A percentile compares a stretch with the other conserved stretches of the same genome.
These are phyloP conservation scores for Sporisorium reilianum DNA, from an alignment of 1,284 basidiomycete species.

Conservation along the genomic window DNA sequence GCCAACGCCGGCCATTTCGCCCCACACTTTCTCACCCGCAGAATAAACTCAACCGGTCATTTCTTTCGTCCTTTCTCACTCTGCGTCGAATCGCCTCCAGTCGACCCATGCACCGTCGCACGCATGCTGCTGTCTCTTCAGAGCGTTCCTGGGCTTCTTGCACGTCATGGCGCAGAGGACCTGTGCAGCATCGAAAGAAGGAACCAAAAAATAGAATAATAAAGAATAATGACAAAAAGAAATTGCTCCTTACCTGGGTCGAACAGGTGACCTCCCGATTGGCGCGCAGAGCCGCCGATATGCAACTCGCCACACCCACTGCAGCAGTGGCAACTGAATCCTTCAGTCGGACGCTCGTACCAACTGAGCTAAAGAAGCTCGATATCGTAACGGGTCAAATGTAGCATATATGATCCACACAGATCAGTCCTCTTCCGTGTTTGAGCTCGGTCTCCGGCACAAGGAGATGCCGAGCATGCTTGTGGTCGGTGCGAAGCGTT, in stretches of 20 bases:
- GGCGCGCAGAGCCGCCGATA: background rate
- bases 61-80: too few relatives aligned
- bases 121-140: background rate
- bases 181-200: background rate
- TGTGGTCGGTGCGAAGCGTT: too few relatives aligned
- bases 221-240: constrained; percentile 19
- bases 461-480: too few relatives aligned
- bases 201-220: constrained; percentile 16
- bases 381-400: background rate
- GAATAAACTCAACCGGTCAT: too few relatives aligned
- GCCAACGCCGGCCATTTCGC: too few relatives aligned
- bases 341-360: constrained; percentile 62
- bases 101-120: too few relatives aligned
- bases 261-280: constrained; percentile 55
- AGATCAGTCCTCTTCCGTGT: too few relatives aligned
- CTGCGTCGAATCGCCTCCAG: too few relatives aligned
- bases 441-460: too few relatives aligned
- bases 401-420: background rate
- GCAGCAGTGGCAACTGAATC: constrained; percentile 41
- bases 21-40: too few relatives aligned
- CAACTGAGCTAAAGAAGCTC: constrained; percentile 58
- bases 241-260: constrained; percentile 54
- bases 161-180: too few relatives aligned
- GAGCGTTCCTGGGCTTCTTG: background rate
- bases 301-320: constrained; percentile 6